Base-by-base conservation (phyloP, 768 basidiomycete species). In the Mycena alexandri region DNA sequence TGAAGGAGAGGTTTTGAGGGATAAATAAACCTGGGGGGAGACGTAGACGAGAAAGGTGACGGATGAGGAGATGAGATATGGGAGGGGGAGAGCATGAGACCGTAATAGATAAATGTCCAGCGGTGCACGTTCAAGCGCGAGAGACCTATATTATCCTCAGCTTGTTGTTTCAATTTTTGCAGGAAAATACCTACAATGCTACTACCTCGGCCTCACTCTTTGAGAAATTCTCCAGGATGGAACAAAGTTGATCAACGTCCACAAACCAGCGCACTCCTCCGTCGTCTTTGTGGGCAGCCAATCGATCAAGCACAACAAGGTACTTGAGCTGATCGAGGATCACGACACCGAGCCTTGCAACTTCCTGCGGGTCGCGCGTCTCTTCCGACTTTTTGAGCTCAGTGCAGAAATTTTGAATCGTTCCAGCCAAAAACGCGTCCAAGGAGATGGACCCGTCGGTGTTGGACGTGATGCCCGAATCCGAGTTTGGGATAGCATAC, bases 181-280 rank as follows among this genome's bases (percentile, higher is more conserved):
- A 38, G 21, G 52, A 62, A 53, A 54, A 42, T 8, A 81, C 87
- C 55, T 75, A 92, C 91, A 78, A 83, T 25, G 87, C 85, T 16
- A 90, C 78, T 0, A 76, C 79, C 50, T 81, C 76, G 0, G 87
- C 87, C 76, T 93, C 91, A 14, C 73, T 80, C 68, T 77, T 81
- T 1, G 89, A 85, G 63, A 91, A 78, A 11, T 72, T 75, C 68
- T 87, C 85, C 3, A 88, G 75, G 38, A 81, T 79, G 25, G 83
- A 79, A 62, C 83, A 84, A 21, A 92, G 77, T 36, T 83, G 76
- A 70, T 90, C 89, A 7, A 89, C 79, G 66, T 89, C 90, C 60
- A 83, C 86, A 75, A 94, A 94, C 93, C 93, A 94, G 59, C 87
- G 83, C 44, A 91, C 83, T 1, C 92, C 91, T 42, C 84, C 85